phyloP scores from a whole-genome alignment of 2,329 filamentous ascomycete genomes.

The Biscogniauxia sp. region DNA sequence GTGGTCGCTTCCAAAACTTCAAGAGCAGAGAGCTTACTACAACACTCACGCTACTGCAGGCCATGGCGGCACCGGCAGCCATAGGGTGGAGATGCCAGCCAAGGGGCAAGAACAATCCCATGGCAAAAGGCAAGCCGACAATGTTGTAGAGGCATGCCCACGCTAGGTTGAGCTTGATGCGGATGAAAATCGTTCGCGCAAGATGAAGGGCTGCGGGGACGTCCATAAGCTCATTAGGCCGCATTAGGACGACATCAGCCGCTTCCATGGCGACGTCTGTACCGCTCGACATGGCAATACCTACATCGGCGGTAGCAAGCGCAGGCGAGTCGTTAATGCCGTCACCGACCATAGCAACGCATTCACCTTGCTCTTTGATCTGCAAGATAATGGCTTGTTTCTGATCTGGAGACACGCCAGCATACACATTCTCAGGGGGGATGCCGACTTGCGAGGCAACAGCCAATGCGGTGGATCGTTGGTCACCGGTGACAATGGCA shows the following conservation, averaged over 20 bases:
- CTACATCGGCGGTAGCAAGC: constrained; percentile 86
- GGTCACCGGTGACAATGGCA: constrained; percentile 92
- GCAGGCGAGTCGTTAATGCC: constrained; percentile 98
- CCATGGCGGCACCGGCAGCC: constrained; percentile 94
- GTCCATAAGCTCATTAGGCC: constrained; percentile 83
- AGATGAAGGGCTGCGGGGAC: constrained; percentile 86
- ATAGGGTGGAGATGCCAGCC: constrained; percentile 88
- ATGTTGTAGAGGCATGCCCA: constrained; percentile 95
- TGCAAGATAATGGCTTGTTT: constrained; percentile 82
- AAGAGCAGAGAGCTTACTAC: constrained; percentile 80
- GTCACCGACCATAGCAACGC: constrained; percentile 96
- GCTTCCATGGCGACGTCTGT: constrained; percentile 98
- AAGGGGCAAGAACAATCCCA: constrained; percentile 91
- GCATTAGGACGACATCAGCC: constrained; percentile 94
- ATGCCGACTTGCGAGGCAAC: constrained; percentile 86
- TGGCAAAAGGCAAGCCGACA: constrained; percentile 89
- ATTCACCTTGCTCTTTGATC: constrained; percentile 70
- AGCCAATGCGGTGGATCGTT: constrained; percentile 76
- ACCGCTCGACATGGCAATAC: constrained; percentile 87
- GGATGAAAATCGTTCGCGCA: constrained; percentile 78
- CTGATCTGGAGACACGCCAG: constrained; percentile 85
- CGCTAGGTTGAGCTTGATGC: constrained; percentile 89
- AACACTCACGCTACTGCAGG: constrained; percentile 83
- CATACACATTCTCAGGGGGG: constrained; percentile 69
- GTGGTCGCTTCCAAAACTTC: constrained; percentile 80